Base-by-base conservation (phyloP, 2,329 filamentous ascomycete genomes). In the Fusarium sp. region DNA sequence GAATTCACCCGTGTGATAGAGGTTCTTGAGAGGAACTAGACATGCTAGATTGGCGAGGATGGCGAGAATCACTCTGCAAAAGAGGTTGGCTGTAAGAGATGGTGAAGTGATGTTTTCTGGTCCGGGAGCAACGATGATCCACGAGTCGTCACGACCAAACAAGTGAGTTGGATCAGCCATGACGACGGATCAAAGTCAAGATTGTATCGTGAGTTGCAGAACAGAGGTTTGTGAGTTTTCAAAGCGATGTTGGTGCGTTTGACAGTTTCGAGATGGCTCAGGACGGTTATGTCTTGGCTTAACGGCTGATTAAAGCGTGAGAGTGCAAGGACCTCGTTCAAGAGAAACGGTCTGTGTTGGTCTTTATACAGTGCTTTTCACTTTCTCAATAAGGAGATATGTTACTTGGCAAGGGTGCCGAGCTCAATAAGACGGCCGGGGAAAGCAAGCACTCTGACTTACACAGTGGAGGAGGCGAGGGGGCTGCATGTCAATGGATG, bases 1-100 rank as follows among this genome's bases (percentile, higher is more conserved):
- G 53, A 86, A 78, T 69, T 87, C 84, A 19, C 82, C 79, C 52
- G 84, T 82, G 37, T 78, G 76, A 68, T 76, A 76, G 32, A 87
- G 78, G 0, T 84, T 74, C 4, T 76, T 75, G 3, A 85, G 73
- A 1, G 84, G 84, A 1, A 86, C 80, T 66, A 80, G 75, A 50
- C 79, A 83, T 42, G 79, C 67, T 10, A 80, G 19, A 27, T 80
- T 79, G 46, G 79, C 78, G 11, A 81, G 2, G 38, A 80, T 60
- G 15, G 78, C 78, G 15, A 86, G 70, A 31, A 79, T 51, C 15
- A 85, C 75, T n/a, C 84, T 78, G 49, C 75, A 75, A 49, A 82
- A 64, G 37, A 84, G 73, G 73, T 86, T 85, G 59, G 76, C 75
- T 2, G 70, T 73, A 31, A 79, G 69, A 3, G 70, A 54, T 2